Conservation (phyloP, 495 filamentous ascomycete species). For the Penicillium cinerascens region DNA sequence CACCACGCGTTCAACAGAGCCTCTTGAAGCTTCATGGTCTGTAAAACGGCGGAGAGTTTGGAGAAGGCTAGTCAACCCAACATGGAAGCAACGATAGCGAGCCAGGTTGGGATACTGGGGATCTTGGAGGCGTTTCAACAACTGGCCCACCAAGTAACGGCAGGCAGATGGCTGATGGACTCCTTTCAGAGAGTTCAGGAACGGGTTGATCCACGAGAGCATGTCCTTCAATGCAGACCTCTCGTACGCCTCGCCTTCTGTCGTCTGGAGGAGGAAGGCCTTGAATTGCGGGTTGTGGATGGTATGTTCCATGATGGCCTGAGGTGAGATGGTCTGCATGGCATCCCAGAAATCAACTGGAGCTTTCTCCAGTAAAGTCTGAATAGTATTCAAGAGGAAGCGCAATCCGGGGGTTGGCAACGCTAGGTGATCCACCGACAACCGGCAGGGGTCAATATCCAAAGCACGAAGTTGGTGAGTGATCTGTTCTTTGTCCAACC, state of each 20-base stretch:
- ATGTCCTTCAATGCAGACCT: constrained; percentile 55
- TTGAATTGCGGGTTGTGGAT: constrained; percentile 68
- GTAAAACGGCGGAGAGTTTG: constrained; percentile 52
- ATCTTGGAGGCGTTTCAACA: constrained; percentile 64
- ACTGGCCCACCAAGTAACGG: constrained; percentile 62
- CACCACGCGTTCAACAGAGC: constrained; percentile 50
- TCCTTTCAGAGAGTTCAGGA: constrained; percentile 71
- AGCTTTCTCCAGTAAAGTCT: constrained; percentile 65
- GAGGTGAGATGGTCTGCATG: constrained; percentile 71
- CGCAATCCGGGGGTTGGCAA: constrained; percentile 57
- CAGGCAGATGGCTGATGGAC: constrained; percentile 69
- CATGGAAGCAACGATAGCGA: constrained; percentile 48
- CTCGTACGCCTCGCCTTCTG: constrained; percentile 51
- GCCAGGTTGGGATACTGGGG: constrained; percentile 41
- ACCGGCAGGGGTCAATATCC: constrained; percentile 71
- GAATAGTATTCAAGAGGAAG: constrained; percentile 62
- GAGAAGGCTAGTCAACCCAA: constrained; percentile 48
- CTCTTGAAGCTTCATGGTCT: constrained; percentile 43
- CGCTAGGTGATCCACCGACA: constrained; percentile 71
- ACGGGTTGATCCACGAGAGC: constrained; percentile 68
- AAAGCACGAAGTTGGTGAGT: constrained; percentile 73
- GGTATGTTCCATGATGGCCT: constrained; percentile 69
- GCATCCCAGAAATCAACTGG: constrained; percentile 82
- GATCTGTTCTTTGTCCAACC: constrained; percentile 69
- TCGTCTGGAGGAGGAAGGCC: constrained; percentile 53